Conservation (phyloP, 805 yeast species). For the Ogataea kodamae region DNA sequence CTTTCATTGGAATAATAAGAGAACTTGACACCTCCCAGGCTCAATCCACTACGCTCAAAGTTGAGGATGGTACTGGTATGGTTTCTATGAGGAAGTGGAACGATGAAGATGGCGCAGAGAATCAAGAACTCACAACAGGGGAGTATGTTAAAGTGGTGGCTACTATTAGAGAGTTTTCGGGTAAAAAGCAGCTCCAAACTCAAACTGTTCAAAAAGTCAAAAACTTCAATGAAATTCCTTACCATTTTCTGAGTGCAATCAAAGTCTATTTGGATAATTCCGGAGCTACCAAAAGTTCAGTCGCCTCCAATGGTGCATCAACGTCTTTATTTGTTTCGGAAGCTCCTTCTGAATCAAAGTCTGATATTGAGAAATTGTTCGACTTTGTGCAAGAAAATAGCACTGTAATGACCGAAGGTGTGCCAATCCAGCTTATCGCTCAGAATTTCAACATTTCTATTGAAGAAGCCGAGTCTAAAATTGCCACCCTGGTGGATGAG, state of each 20-base stretch:
- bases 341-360: conserved; percentile 28
- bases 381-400: conserved; percentile 48
- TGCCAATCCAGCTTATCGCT: conserved; percentile 60
- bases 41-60: conserved; percentile 49
- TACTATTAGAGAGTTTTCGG: conserved; percentile 55
- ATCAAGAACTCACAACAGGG: conserved; percentile 37
- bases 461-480: conserved; percentile 46
- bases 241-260: conserved; percentile 65
- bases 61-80: conserved; percentile 80
- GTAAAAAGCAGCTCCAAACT: conserved; percentile 61
- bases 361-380: conserved; percentile 43
- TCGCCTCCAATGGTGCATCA: conserved; percentile 22
- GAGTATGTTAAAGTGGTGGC: conserved; percentile 61
- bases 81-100: conserved; percentile 66
- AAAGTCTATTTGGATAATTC: conserved; percentile 44
- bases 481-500: conserved; percentile 56
- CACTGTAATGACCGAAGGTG: conserved; percentile 67
- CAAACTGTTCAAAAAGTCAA: conserved; percentile 54
- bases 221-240: conserved; percentile 65
- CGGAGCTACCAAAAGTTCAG: conserved; percentile 42
- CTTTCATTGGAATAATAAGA: conserved; percentile 69
- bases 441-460: conserved; percentile 50
- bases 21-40: conserved; percentile 54
- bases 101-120: conserved; percentile 35
- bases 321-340: conserved; percentile 44